A percentile compares a stretch with the other conserved stretches of the same genome.
Evolutionary conservation across 306 rosid species (phyloP).

Genomic region (Carpinus viminea): DNA sequence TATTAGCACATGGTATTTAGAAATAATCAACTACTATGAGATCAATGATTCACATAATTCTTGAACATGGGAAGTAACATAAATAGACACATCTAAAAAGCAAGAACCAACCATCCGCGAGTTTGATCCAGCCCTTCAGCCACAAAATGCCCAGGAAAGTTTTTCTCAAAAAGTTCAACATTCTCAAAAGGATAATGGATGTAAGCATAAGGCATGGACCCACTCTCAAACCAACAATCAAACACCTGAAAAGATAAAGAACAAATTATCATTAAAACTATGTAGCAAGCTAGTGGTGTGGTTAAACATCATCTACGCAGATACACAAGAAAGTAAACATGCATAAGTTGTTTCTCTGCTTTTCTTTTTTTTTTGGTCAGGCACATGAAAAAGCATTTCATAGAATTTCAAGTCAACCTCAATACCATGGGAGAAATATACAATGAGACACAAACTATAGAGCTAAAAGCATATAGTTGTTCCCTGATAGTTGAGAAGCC

Average conservation of each 20-base stretch:
- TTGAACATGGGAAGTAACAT: not conserved
- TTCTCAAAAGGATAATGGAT: constrained; percentile 96
- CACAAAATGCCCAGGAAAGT: constrained; percentile 93
- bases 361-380: not conserved
- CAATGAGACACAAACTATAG: not conserved
- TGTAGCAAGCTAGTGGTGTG: not conserved
- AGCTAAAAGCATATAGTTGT: not conserved
- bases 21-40: not conserved
- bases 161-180: constrained; percentile 82
- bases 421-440: not conserved
- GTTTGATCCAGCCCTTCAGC: constrained; percentile 98
- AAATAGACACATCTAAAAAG: constrained; percentile 1
- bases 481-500: not conserved
- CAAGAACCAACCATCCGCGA: constrained; percentile 84
- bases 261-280: constrained; percentile 11
- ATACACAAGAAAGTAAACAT: not conserved
- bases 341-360: not conserved
- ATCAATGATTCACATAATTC: constrained; percentile 1
- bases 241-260: constrained; percentile 66
- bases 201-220: constrained; percentile 98
- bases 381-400: not conserved
- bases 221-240: constrained; percentile 99
- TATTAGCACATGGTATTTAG: not conserved
- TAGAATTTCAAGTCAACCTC: not conserved
- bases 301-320: not conserved